Evolutionary conservation across 768 basidiomycete species (phyloP).

Genomic region (Tremella fuciformis): DNA sequence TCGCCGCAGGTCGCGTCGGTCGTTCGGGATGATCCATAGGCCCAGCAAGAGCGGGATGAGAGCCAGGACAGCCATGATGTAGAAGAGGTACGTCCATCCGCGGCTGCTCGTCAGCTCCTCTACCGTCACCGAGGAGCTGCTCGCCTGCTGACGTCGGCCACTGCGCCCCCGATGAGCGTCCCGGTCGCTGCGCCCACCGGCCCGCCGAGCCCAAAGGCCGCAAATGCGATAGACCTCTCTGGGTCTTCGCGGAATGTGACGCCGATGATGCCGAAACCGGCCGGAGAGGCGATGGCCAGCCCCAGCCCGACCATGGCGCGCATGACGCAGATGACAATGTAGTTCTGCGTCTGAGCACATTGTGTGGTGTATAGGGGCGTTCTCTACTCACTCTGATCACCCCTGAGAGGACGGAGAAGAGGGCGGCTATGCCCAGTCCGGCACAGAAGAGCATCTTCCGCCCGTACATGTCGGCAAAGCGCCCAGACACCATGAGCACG

Average conservation of each 20-base stretch:
- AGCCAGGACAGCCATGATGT: slow-evolving; percentile 61
- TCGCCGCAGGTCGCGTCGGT: slow-evolving; percentile 29
- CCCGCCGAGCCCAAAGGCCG: slow-evolving; percentile 76
- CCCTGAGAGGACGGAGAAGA: slow-evolving; percentile 57
- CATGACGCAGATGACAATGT: slow-evolving; percentile 24
- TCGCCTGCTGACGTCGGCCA: slow-evolving; percentile 59
- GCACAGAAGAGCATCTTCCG: slow-evolving; percentile 65
- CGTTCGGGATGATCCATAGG: slow-evolving; percentile 63
- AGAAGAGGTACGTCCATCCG: slow-evolving; percentile 71
- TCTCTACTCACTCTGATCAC: slow-evolving; percentile 24
- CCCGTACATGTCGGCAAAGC: slow-evolving; percentile 56
- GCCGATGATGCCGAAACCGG: slow-evolving; percentile 31
- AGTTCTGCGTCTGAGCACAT: background rate
- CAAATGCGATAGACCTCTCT: slow-evolving; percentile 71
- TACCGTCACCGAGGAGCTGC: slow-evolving; percentile 9
- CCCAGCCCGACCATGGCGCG: slow-evolving; percentile 32
- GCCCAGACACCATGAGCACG: slow-evolving; percentile 29
- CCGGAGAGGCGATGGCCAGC: slow-evolving; percentile 24
- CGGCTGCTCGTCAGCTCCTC: slow-evolving; percentile 3
- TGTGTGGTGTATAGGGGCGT: background rate
- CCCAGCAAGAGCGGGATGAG: slow-evolving; percentile 59
- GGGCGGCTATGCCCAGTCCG: slow-evolving; percentile 60
- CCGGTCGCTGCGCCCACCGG: slow-evolving; percentile 75
- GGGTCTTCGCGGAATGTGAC: slow-evolving; percentile 24
- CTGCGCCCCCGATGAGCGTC: slow-evolving; percentile 63